A percentile compares a stretch with the other conserved stretches of the same genome.
Conservation (phyloP, 2,329 filamentous ascomycete genomes). For the Kalmusia sp. region DNA sequence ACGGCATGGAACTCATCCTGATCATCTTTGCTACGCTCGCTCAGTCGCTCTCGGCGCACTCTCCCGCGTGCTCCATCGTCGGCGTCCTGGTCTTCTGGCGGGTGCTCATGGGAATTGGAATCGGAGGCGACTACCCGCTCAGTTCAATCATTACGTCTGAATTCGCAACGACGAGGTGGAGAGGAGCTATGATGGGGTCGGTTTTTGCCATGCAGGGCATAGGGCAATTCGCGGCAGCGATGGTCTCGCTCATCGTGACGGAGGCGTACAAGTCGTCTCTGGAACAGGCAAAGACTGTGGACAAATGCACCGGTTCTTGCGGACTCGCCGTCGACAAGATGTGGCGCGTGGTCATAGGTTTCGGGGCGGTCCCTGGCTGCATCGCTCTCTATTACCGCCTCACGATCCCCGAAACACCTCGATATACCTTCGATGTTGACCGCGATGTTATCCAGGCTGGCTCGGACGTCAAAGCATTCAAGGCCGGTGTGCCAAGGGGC, state of each 20-base stretch:
- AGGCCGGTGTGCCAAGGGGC: constrained; percentile 66
- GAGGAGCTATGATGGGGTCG: constrained; percentile 85
- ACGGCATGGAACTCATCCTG: constrained; percentile 62
- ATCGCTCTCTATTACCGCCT: constrained; percentile 86
- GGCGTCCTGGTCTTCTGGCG: constrained; percentile 49
- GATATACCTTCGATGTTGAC: constrained; percentile 84
- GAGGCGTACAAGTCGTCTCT: constrained; percentile 73
- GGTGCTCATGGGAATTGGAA: constrained; percentile 47
- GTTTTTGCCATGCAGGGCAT: constrained; percentile 90
- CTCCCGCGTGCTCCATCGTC: constrained; percentile 42
- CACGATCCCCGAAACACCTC: constrained; percentile 86
- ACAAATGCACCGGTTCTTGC: constrained; percentile 68
- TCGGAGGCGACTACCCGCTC: constrained; percentile 64
- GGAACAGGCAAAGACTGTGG: constrained; percentile 56
- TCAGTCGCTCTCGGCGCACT: constrained; percentile 45
- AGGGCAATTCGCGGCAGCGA: constrained; percentile 76
- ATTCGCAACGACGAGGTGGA: constrained; percentile 85
- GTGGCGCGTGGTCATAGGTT: constrained; percentile 83
- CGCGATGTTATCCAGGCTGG: constrained; percentile 76
- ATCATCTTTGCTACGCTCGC: constrained; percentile 50
- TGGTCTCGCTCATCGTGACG: constrained; percentile 77
- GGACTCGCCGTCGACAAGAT: constrained; percentile 81
- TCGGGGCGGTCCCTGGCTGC: constrained; percentile 79
- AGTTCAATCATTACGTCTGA: constrained; percentile 86
- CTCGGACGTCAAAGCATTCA: constrained; percentile 75